These are phyloP conservation scores for Dendrobium nobile DNA, from an alignment of 106 monocot genomes.

Conservation along the genomic window DNA sequence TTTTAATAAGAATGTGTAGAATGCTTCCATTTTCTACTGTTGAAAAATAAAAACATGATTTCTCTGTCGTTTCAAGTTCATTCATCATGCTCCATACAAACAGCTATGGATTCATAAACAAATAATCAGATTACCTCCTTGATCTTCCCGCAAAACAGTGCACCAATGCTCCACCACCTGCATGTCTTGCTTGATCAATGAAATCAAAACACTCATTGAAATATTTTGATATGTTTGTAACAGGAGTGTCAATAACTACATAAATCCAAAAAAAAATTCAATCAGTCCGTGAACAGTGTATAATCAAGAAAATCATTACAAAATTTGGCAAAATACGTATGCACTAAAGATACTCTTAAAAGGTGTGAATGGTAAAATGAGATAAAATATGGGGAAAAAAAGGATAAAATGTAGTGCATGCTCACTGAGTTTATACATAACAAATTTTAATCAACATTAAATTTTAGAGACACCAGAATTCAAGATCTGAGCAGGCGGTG, in stretches of 20 bases:
- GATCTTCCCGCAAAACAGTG: conserved; percentile 98
- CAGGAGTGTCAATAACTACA: conserved; percentile 68
- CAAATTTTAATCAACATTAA: neutral
- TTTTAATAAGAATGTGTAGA: neutral
- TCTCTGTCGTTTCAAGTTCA: neutral
- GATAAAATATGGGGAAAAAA: neutral
- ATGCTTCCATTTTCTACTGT: neutral
- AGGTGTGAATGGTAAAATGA: neutral
- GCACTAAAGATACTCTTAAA: neutral
- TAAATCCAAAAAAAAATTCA: neutral
- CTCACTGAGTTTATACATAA: neutral
- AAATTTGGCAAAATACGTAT: neutral
- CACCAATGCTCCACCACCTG: conserved; percentile 63
- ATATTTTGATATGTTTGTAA: conserved; percentile 41
- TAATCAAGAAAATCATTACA: neutral
- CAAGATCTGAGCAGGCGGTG: neutral
- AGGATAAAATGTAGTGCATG: neutral
- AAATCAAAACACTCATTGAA: conserved; percentile 86
- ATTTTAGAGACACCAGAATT: neutral
- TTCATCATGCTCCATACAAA: neutral
- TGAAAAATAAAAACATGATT: neutral
- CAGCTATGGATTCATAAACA: neutral
- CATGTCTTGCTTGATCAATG: conserved; percentile 63
- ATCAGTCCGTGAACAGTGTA: neutral
- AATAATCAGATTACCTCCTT: conserved; percentile 54